Evolutionary conservation across 495 filamentous ascomycete species (phyloP), one percentile per base, ranked within the genome.

Genomic region (Penicillium desertorum): DNA sequence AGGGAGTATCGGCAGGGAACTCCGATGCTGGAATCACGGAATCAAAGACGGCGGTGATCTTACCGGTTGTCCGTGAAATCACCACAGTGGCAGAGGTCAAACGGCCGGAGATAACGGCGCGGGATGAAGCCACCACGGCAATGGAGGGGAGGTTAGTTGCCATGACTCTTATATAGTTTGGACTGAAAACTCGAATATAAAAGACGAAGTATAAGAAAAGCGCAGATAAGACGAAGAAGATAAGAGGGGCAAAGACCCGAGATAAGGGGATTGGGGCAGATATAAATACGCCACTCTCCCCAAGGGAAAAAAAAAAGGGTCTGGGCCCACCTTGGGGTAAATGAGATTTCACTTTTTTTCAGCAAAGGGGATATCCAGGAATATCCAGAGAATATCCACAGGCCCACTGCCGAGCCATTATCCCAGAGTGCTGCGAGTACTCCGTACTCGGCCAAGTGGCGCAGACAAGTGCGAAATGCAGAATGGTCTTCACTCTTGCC

Each of bases 11-110:
- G 0, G 76, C 67, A 0, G 90, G 88, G 72, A 98, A 97, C 11
- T 84, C 80, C 2, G 83, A 79, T 12, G 75, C 71, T 4, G 88
- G 90, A 41, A 96, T 78, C 58, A 97, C 78, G 25, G 83, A 81
- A 48, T 86, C 83, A 61, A 89, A 83, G 57, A 96, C 80, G 7
- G 88, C 86, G 20, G 86, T 81, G 71, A 98, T 94, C 77, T 90
- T 96, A 63, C 94, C 94, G 2, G 91, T 89, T 29, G 62, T 69
- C 6, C 81, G 86, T 6, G 90, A 96, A 63, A 97, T 77, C 44
- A 88, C 81, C 57, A 98, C 81, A 17, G 93, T 96, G 22, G 87
- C 83, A 32, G 87, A 80, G 9, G 86, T 92, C 69, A 96, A 71
- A 60, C 79, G 72, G 61, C 83, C 82, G 30, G 82, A 77, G 55